These are phyloP conservation scores for Hortiboletus flavorubellus DNA, from an alignment of 768 basidiomycete genomes.

Conservation along the genomic window DNA sequence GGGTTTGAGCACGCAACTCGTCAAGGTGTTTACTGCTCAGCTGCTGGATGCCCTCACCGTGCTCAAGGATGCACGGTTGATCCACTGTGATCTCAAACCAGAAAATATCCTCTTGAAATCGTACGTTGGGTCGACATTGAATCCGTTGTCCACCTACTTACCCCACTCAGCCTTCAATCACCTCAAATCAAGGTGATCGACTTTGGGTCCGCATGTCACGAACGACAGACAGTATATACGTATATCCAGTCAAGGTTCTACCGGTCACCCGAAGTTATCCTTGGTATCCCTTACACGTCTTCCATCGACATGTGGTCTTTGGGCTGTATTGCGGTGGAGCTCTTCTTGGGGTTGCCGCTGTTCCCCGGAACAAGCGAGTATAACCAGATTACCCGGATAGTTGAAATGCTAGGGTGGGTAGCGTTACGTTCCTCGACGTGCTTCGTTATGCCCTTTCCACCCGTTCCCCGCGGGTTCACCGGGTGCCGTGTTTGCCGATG, in stretches of 20 bases:
- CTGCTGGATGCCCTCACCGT: conserved; percentile 88
- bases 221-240: conserved; percentile 99
- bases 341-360: conserved; percentile 92
- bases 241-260: conserved; percentile 99
- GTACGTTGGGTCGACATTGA: conserved; percentile 38
- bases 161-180: conserved; percentile 71
- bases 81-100: conserved; percentile 98
- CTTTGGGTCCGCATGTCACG: conserved; percentile 98
- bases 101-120: conserved; percentile 98
- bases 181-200: conserved; percentile 99
- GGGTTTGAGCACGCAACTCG: conserved; percentile 92
- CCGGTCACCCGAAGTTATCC: conserved; percentile 93
- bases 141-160: not conserved
- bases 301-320: conserved; percentile 99
- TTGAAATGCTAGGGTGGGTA: conserved; percentile 96
- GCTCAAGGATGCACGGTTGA: conserved; percentile 91
- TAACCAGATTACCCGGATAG: conserved; percentile 94
- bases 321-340: conserved; percentile 97
- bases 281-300: conserved; percentile 91
- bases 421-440: not conserved
- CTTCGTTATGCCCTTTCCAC: not conserved
- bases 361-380: conserved; percentile 99
- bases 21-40: conserved; percentile 98
- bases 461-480: not conserved
- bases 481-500: not conserved